Conservation (phyloP, 2,329 filamentous ascomycete species). For the Hypoxylon rubiginosum region DNA sequence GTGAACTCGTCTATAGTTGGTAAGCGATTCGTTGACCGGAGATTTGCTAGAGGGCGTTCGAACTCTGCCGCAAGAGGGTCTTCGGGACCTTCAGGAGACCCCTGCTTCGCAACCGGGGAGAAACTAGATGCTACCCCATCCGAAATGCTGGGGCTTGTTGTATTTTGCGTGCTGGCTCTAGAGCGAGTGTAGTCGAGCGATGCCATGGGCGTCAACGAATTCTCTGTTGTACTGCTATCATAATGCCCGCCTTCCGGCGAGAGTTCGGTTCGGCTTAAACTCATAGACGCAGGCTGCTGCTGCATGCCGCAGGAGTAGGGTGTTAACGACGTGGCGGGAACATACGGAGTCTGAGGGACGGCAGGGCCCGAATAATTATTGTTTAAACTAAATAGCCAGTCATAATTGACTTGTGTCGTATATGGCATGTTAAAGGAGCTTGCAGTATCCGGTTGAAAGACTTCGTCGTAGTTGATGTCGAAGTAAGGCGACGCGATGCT, state of each 20-base stretch:
- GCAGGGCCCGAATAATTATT: conserved; percentile 11
- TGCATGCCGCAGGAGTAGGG: conserved; percentile 24
- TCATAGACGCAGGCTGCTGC: conserved; percentile 17
- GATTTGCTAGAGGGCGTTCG: conserved; percentile 36
- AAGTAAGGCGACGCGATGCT: conserved; percentile 25
- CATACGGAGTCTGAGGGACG: conserved; percentile 26
- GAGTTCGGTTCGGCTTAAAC: conserved; percentile 7
- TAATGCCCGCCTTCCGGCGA: conserved; percentile 19
- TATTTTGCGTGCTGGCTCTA: conserved; percentile 18
- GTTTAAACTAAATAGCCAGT: conserved; percentile 70
- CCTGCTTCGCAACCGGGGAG: conserved; percentile 35
- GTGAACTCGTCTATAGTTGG: conserved; percentile 56
- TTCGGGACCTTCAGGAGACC: not conserved
- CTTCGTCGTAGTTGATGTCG: conserved; percentile 61
- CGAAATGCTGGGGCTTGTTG: conserved; percentile 22
- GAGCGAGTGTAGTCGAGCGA: conserved; percentile 27
- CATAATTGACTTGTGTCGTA: conserved; percentile 73
- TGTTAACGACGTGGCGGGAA: conserved; percentile 12
- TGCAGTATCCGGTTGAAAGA: conserved; percentile 72
- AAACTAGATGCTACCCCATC: conserved; percentile 6
- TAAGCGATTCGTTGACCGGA: conserved; percentile 27
- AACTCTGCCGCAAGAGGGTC: conserved; percentile 39
- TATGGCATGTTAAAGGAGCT: conserved; percentile 76
- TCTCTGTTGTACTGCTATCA: conserved; percentile 15
- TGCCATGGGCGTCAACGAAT: conserved; percentile 20